A percentile compares a stretch with the other conserved stretches of the same genome.
These are phyloP conservation scores for Rutidosis leptorrhynchoides DNA, from an alignment of 129 eudicot species.

Conservation along the genomic window DNA sequence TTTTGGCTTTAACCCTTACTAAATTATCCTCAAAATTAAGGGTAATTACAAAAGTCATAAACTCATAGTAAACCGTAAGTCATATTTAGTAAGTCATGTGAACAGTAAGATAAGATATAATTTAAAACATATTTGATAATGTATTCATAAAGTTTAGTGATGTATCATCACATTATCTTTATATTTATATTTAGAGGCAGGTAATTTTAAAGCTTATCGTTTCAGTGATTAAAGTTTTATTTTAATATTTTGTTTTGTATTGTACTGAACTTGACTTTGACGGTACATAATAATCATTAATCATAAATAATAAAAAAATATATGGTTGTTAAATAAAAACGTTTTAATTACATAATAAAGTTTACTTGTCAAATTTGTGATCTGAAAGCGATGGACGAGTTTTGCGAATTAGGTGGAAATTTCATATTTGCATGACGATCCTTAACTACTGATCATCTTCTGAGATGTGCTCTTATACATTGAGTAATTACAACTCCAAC, in stretches of 20 bases:
- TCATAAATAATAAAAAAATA: no score
- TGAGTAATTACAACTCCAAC: no score
- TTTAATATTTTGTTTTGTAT: no score
- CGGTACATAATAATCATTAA: not conserved
- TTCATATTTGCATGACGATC: constrained; percentile 1
- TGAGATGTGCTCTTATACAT: not conserved
- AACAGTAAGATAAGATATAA: no score
- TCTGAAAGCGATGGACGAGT: not conserved
- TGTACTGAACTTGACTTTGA: not conserved
- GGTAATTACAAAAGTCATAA: no score
- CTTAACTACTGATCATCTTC: not conserved
- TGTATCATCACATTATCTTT: no score
- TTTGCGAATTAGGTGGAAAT: not conserved
- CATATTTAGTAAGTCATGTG: no score
- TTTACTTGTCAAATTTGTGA: not conserved
- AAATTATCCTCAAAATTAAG: no score
- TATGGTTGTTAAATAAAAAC: not conserved
- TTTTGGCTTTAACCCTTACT: no score
- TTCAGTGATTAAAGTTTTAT: not conserved
- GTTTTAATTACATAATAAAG: not conserved
- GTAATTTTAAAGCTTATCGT: not conserved
- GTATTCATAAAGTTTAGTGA: no score
- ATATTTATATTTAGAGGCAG: not conserved
- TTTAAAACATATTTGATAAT: no score
- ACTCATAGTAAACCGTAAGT: no score